Percentiles rank a stretch among this genome's conserved stretches.
Conservation (phyloP, 768 basidiomycete genomes). For the Postia placenta region DNA sequence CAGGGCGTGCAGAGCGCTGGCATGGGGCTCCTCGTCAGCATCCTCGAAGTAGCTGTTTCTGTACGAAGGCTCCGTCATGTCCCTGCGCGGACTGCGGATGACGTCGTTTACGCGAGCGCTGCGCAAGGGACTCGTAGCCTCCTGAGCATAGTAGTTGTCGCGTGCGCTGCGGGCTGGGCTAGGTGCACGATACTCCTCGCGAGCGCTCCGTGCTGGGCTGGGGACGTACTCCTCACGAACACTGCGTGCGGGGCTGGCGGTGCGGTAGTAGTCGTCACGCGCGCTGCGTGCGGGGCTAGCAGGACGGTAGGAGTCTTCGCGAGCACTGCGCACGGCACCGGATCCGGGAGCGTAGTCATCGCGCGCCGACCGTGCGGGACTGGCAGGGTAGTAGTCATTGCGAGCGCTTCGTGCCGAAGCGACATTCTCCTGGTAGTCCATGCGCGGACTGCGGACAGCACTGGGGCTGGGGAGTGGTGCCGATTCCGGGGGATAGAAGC, state of each 20-base stretch:
- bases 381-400: too few relatives aligned
- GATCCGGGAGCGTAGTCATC: too few relatives aligned
- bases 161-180: not conserved
- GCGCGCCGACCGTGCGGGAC: too few relatives aligned
- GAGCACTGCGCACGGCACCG: not conserved
- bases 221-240: not conserved
- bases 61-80: not conserved
- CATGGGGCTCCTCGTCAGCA: not conserved
- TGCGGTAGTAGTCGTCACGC: not conserved
- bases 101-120: not conserved
- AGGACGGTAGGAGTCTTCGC: not conserved
- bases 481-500: not conserved
- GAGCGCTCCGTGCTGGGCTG: not conserved
- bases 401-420: too few relatives aligned
- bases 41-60: not conserved
- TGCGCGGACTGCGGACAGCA: not conserved
- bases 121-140: not conserved
- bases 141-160: not conserved
- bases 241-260: not conserved
- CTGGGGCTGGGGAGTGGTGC: not conserved
- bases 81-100: not conserved
- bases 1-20: not conserved
- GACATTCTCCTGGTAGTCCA: too few relatives aligned
- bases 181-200: not conserved
- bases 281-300: not conserved